Percentiles rank a stretch among this genome's conserved stretches.
phyloP scores from a whole-genome alignment of 2,329 filamentous ascomycete genomes.

The Diaporthe citri region DNA sequence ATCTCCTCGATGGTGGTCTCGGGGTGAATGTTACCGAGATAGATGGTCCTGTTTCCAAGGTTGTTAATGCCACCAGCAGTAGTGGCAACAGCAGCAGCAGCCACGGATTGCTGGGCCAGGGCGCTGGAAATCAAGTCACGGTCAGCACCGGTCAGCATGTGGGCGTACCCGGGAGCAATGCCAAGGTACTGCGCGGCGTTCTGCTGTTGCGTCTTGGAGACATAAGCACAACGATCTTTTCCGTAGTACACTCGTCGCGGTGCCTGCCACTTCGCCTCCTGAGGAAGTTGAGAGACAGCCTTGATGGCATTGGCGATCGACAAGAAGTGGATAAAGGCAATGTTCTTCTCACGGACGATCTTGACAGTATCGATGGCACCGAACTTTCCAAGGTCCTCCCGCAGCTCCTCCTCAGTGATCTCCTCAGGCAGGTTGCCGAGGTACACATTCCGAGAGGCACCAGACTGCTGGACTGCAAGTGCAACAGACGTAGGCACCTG shows the following conservation, averaged over 20 bases:
- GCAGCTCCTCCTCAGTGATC: constrained; percentile 88
- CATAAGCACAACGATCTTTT: constrained; percentile 97
- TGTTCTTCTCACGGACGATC: constrained; percentile 96
- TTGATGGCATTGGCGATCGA: constrained; percentile 99
- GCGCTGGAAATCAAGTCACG: constrained; percentile 97
- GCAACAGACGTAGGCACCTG: constrained; percentile 97
- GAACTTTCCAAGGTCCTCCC: constrained; percentile 96
- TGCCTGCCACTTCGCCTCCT: constrained; percentile 96
- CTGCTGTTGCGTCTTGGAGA: constrained; percentile 99
- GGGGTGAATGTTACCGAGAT: constrained; percentile 97
- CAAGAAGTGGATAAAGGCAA: constrained; percentile 97
- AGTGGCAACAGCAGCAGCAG: constrained; percentile 94
- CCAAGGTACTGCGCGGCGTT: constrained; percentile 98
- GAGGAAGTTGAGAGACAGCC: constrained; percentile 93
- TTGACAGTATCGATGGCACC: constrained; percentile 97
- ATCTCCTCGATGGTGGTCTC: constrained; percentile 99
- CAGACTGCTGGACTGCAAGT: constrained; percentile 97
- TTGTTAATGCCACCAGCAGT: constrained; percentile 98
- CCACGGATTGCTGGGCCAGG: constrained; percentile 96
- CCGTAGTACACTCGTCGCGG: constrained; percentile 98
- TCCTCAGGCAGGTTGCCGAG: constrained; percentile 94
- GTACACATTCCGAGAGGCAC: constrained; percentile 96
- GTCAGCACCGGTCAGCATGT: constrained; percentile 95
- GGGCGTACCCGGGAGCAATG: constrained; percentile 95
- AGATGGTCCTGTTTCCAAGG: constrained; percentile 96